Evolutionary conservation across 106 monocot genomes (phyloP), one percentile per base, ranked within the genome.

Genomic region (Apostasia shenzhenica): DNA sequence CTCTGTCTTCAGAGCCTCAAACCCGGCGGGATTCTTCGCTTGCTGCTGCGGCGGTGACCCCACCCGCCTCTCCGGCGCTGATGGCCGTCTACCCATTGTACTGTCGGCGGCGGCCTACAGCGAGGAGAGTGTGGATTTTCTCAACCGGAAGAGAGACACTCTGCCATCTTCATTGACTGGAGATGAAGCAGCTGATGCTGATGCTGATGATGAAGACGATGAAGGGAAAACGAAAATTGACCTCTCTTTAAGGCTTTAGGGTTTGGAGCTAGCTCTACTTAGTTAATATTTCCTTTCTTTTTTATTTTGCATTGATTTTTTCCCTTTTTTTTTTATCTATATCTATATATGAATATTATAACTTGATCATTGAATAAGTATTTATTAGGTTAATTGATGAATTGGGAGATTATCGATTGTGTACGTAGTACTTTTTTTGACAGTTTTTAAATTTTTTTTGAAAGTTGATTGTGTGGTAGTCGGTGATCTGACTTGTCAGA

Each of bases 71-170:
- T 57, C 69, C 2, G 2, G 2, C 6, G 61, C 3, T 3, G 6
- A 10, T 4, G 42, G 41, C 13, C 6, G 46, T 2, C 72, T 70
- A 48, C 52, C 54, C 4, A 50, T 41, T 69, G 60, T 67, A 50
- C 47, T 49, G 9, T 58, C 79, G 2, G 13, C 67, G 9, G 69
- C 41, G 7, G 48, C 14, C 51, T 6, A 61, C 39, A 55, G 62
- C 39, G 48, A 66, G 14, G 78, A 78, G 81, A 78, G 78, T 12
- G 67, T 72, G 39, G 84, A 87, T 52, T 57, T 80, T 37, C 75
- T 83, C 43, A 87, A 83, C 70, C 83, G 87, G 87, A 80, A 72
- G 48, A 76, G 80, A 45, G 73, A 64, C 3, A 78, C 78, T 14
- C 59, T 81, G 66, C 69, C 60, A 1, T 39, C 14, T n/a, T 65